Evolutionary conservation across 176 grass and related monocot genomes (phyloP), one percentile per base, ranked within the genome.

Genomic region (Bromus sterilis): DNA sequence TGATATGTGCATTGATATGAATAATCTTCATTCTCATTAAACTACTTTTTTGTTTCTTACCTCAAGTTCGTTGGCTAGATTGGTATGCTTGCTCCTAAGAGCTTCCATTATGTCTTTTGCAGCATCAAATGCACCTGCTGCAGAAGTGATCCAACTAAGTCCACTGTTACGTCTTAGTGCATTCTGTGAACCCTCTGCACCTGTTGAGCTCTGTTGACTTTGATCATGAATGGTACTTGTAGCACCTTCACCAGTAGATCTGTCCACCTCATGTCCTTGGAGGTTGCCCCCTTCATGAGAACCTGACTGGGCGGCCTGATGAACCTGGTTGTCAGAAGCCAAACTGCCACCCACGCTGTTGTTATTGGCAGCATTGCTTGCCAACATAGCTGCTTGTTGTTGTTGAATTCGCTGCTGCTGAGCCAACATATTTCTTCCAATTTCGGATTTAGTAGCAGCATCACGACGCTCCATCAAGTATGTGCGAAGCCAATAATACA

Each of bases 101-200:
- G 89, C 77, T 86, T 99, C 96, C 96, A 99, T 99, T 80, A 99
- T 99, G 72, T 99, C 96, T 78, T 99, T 99, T 75, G 96, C 96
- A 51, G 93, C 93, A 80, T 99, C 96, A 91, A 99, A 99, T 69
- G 96, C 96, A 89, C 89, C 93, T 64, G 93, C 89, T 82, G 90
- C 91, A 42, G 96, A 93, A 84, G 93, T 79, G 70, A 83, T 86
- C 88, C 86, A 93, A 71, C 90, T 90, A 89, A 81, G 73, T 75
- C 85, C 93, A 83, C 79, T 85, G 63, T 78, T 93, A 16, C 92
- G 92, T 72, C 96, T 88, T 76, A 88, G 65, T 10, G 78, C 61
- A 83, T 88, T 83, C 75, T 89, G 90, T 7, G 76, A 82, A 34
- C 84, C 87, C 71, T 93, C 91, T 63, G 78, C 42, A 79, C 76